phyloP scores from a whole-genome alignment of 805 yeast species.

The Blastobotrys peoriensis region DNA sequence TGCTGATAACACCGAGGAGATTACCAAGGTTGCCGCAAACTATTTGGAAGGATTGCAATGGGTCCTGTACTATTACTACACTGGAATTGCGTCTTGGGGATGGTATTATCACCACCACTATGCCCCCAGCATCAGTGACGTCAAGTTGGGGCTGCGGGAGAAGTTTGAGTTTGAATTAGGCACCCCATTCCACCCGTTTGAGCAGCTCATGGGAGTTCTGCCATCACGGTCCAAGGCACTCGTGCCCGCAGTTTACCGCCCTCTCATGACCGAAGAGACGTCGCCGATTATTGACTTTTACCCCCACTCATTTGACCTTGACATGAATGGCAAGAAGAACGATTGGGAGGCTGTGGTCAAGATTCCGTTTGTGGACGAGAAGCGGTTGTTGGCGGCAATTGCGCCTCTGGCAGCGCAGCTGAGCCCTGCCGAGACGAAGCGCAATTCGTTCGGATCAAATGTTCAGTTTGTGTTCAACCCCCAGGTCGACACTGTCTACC shows the following conservation, averaged over 20 bases:
- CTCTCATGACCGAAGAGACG: slow-evolving; percentile 74
- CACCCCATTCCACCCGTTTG: slow-evolving; percentile 82
- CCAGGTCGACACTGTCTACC: slow-evolving; percentile 58
- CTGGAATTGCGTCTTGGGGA: slow-evolving; percentile 91
- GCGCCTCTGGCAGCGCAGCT: slow-evolving; percentile 56
- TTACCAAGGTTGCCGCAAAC: slow-evolving; percentile 63
- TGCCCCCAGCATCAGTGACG: slow-evolving; percentile 90
- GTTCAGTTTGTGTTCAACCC: slow-evolving; percentile 69
- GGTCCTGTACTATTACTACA: slow-evolving; percentile 88
- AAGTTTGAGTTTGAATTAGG: slow-evolving; percentile 61
- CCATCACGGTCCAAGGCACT: slow-evolving; percentile 84
- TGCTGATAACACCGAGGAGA: slow-evolving; percentile 44
- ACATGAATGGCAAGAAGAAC: slow-evolving; percentile 90
- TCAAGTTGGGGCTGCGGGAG: slow-evolving; percentile 62
- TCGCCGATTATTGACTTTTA: slow-evolving; percentile 90
- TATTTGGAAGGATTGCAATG: slow-evolving; percentile 95
- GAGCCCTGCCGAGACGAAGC: slow-evolving; percentile 58
- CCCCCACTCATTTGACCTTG: slow-evolving; percentile 81
- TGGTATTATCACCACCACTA: slow-evolving; percentile 91
- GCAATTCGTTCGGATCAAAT: slow-evolving; percentile 73
- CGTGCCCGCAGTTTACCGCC: slow-evolving; percentile 71
- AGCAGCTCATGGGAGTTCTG: slow-evolving; percentile 94
- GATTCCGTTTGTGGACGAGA: slow-evolving; percentile 84
- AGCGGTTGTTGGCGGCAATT: slow-evolving; percentile 67
- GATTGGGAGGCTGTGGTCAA: slow-evolving; percentile 98